Conservation (phyloP, 1,284 basidiomycete species). For the Leucoagaricus sp. region DNA sequence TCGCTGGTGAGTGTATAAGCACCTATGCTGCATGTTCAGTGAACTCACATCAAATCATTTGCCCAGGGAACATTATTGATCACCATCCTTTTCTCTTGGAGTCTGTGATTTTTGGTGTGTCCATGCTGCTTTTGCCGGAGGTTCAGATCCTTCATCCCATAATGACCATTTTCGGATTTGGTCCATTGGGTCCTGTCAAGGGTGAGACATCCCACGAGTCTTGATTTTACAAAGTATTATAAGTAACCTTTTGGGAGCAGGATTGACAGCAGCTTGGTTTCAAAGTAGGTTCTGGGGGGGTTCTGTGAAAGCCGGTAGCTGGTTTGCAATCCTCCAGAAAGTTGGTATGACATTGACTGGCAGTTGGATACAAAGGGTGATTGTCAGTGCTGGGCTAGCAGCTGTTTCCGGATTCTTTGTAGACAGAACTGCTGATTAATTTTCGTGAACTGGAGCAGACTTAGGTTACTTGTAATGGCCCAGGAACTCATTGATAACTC, state of each 20-base stretch:
- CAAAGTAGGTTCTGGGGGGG: slow-evolving; percentile 16
- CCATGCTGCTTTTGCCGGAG: slow-evolving; percentile 15
- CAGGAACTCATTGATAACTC: too few relatives aligned
- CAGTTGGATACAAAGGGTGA: neutral
- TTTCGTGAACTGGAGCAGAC: too few relatives aligned
- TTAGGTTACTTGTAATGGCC: too few relatives aligned
- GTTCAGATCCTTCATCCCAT: slow-evolving; percentile 14
- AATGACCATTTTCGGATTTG: slow-evolving; percentile 20
- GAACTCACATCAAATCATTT: too few relatives aligned
- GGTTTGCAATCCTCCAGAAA: slow-evolving; percentile 16
- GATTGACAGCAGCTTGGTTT: slow-evolving; percentile 15
- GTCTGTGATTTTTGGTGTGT: slow-evolving; percentile 11
- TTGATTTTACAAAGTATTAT: too few relatives aligned
- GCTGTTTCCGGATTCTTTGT: neutral
- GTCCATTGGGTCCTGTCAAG: slow-evolving; percentile 18
- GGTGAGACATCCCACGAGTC: slow-evolving; percentile 4
- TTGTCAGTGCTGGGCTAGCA: neutral
- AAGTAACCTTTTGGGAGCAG: neutral
- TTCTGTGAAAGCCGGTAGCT: slow-evolving; percentile 7
- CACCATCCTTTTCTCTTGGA: slow-evolving; percentile 15
- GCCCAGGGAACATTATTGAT: slow-evolving; percentile 22
- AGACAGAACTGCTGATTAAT: neutral
- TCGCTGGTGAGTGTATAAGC: neutral
- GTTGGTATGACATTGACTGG: slow-evolving; percentile 13
- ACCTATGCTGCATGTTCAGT: neutral